phyloP scores from a whole-genome alignment of 176 grass and related monocot genomes.

The Phragmites australis region DNA sequence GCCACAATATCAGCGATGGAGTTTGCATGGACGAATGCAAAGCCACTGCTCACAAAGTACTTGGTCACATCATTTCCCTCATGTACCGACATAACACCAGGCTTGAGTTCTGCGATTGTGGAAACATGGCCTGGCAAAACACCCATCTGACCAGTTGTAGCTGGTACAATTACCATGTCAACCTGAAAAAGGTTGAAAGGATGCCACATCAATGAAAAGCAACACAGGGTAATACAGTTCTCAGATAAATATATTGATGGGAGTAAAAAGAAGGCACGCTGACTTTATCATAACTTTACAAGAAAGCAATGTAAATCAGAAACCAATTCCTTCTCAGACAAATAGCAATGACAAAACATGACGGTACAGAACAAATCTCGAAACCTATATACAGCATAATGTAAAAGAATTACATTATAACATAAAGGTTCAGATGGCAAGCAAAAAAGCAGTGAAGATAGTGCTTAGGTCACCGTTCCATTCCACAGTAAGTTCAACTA shows the following conservation, averaged over 20 bases:
- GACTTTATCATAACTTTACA: neutral
- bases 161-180: constrained; percentile 96
- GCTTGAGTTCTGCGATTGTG: constrained; percentile 89
- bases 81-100: constrained; percentile 88
- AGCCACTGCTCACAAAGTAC: constrained; percentile 98
- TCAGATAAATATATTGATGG: neutral
- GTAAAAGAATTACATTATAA: neutral
- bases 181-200: constrained; percentile 52
- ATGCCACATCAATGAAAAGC: neutral
- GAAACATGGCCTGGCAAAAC: constrained; percentile 94
- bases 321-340: neutral
- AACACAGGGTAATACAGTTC: neutral
- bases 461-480: neutral
- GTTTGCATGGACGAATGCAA: constrained; percentile 96
- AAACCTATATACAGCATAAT: constrained; percentile 22
- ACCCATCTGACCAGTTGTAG: constrained; percentile 96
- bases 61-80: constrained; percentile 85
- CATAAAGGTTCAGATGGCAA: neutral
- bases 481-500: neutral
- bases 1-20: constrained; percentile 94
- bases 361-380: neutral
- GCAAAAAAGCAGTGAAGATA: neutral
- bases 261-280: neutral
- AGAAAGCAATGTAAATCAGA: neutral
- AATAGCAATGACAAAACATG: constrained; percentile 19